Conservation (phyloP, 75 land plant genomes). For the Cupressus sempervirens region DNA sequence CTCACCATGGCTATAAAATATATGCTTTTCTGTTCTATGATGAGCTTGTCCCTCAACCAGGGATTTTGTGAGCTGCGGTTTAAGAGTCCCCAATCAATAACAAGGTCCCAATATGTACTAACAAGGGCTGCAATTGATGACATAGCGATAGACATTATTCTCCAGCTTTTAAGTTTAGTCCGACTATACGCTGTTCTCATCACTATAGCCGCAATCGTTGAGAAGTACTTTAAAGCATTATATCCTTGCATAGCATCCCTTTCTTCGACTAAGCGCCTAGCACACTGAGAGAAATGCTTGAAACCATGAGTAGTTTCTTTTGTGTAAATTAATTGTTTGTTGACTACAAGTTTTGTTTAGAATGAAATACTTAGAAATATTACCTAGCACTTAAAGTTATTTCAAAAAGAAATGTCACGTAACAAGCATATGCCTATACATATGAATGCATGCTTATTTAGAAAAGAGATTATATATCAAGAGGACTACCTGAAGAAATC, state of each 20-base stretch:
- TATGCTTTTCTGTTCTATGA: conserved; percentile 60
- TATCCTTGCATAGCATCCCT: conserved; percentile 50
- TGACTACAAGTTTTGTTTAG: neutral
- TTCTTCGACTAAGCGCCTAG: conserved; percentile 80
- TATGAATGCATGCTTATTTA: neutral
- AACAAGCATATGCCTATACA: neutral
- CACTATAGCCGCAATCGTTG: conserved; percentile 89
- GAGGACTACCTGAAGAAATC: conserved; percentile 42
- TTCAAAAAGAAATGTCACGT: neutral
- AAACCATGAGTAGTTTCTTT: neutral
- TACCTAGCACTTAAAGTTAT: too few relatives aligned
- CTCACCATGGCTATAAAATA: conserved; percentile 84
- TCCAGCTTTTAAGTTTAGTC: conserved; percentile 29
- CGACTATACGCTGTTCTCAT: conserved; percentile 49
- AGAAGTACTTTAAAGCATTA: conserved; percentile 82
- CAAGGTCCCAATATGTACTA: conserved; percentile 92
- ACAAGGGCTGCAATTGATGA: conserved; percentile 67
- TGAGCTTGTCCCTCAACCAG: conserved; percentile 85
- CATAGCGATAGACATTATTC: conserved; percentile 49
- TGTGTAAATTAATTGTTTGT: neutral
- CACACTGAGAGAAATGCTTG: conserved; percentile 40
- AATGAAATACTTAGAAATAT: too few relatives aligned
- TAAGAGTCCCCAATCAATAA: conserved; percentile 88
- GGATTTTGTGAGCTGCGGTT: conserved; percentile 55
- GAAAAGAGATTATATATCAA: too few relatives aligned